Percentiles rank a stretch among this genome's conserved stretches.
Evolutionary conservation across 1,284 basidiomycete species (phyloP).

Genomic region (Ganoderma sinense): DNA sequence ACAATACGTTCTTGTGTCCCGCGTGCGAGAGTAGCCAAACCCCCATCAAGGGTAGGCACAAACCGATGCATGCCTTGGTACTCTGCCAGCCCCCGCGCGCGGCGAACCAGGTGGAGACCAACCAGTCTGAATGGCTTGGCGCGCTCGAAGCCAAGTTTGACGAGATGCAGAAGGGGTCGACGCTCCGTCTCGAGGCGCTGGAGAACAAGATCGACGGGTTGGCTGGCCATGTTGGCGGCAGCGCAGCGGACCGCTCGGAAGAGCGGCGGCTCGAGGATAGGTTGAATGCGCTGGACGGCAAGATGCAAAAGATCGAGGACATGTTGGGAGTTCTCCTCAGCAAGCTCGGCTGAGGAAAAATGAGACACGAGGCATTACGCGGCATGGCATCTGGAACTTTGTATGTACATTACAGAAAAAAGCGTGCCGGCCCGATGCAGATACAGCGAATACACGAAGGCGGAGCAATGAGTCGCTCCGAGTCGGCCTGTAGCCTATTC

Average conservation of each 20-base stretch:
- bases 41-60: slow-evolving; percentile 21
- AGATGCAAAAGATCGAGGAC: slow-evolving; percentile 6
- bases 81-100: slow-evolving; percentile 21
- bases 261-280: not conserved
- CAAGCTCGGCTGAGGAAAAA: not conserved
- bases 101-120: slow-evolving; percentile 6
- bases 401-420: not conserved
- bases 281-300: slow-evolving; percentile 6
- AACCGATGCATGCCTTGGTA: slow-evolving; percentile 26
- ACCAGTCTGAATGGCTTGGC: slow-evolving; percentile 14
- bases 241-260: not conserved
- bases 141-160: slow-evolving; percentile 20
- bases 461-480: no score
- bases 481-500: not conserved
- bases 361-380: no score
- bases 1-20: slow-evolving; percentile 25
- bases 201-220: slow-evolving; percentile 15
- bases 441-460: no score
- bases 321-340: slow-evolving; percentile 4
- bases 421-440: no score
- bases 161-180: slow-evolving; percentile 10
- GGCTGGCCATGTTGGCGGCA: not conserved
- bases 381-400: not conserved
- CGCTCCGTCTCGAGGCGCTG: slow-evolving; percentile 20
- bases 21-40: slow-evolving; percentile 19